Evolutionary conservation across 257 asterid species (phyloP).

Genomic region (Solanum paucissectum): DNA sequence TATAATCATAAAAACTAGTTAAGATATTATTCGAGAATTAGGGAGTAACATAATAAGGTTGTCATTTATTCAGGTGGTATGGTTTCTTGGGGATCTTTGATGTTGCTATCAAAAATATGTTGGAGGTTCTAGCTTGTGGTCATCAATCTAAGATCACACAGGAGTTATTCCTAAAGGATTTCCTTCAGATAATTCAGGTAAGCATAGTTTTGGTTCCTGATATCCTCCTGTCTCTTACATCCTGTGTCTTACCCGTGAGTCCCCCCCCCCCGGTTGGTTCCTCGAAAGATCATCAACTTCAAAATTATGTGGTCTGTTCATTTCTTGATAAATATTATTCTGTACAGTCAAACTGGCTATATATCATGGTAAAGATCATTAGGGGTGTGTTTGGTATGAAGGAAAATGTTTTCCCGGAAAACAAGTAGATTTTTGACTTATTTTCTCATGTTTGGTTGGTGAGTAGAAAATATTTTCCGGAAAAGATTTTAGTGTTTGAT

Average conservation of each 20-base stretch:
- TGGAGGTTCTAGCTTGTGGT: constrained; percentile 83
- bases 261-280: background rate
- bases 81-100: constrained; percentile 81
- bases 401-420: too few species aligned
- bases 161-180: constrained; percentile 79
- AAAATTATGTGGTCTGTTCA: background rate
- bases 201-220: background rate
- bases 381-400: too few species aligned
- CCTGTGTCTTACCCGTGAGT: background rate
- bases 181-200: constrained; percentile 82
- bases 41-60: constrained; percentile 11
- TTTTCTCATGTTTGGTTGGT: too few species aligned
- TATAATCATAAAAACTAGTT: background rate
- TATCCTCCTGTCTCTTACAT: constrained; percentile 3
- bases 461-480: too few species aligned
- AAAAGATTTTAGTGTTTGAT: too few species aligned
- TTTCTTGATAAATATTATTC: background rate
- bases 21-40: background rate
- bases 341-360: background rate
- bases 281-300: background rate
- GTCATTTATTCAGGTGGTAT: constrained; percentile 71
- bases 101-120: constrained; percentile 73
- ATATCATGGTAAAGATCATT: background rate
- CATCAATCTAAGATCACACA: constrained; percentile 83
- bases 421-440: too few species aligned